Evolutionary conservation across 2,329 filamentous ascomycete genomes (phyloP).

Genomic region (Blastomyces gilchristii): DNA sequence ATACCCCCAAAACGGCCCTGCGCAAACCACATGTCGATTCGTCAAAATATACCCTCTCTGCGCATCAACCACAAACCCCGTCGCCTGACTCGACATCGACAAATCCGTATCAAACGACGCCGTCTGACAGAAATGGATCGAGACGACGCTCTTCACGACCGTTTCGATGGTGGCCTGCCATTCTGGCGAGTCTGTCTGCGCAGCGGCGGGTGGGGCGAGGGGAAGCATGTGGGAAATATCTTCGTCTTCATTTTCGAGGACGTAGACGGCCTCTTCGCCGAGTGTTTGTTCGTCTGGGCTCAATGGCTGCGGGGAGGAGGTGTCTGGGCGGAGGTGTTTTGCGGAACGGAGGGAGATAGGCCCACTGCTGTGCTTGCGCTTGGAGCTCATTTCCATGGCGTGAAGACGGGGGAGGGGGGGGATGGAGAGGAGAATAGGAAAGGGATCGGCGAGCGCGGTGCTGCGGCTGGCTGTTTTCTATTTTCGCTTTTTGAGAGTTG

Average conservation of each 20-base stretch:
- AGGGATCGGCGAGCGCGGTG: not conserved
- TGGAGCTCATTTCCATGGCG: slow-evolving; percentile 43
- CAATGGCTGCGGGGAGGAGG: slow-evolving; percentile 22
- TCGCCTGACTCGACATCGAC: slow-evolving; percentile 88
- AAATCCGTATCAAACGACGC: slow-evolving; percentile 97
- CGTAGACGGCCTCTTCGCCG: slow-evolving; percentile 35
- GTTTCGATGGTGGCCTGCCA: slow-evolving; percentile 95
- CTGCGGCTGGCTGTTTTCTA: slow-evolving; percentile 1
- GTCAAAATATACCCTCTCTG: slow-evolving; percentile 82
- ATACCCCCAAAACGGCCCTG: slow-evolving; percentile 96
- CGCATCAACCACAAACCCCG: slow-evolving; percentile 93
- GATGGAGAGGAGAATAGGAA: slow-evolving; percentile 7
- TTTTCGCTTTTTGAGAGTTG: not conserved
- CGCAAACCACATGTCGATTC: slow-evolving; percentile 85
- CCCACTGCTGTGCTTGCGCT: slow-evolving; percentile 45
- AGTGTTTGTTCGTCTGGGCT: slow-evolving; percentile 32
- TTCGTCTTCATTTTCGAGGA: slow-evolving; percentile 33
- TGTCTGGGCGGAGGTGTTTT: slow-evolving; percentile 46
- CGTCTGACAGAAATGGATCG: slow-evolving; percentile 98
- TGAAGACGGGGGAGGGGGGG: no score
- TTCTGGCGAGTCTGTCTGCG: slow-evolving; percentile 55
- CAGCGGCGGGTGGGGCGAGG: slow-evolving; percentile 4
- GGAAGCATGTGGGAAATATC: slow-evolving; percentile 30
- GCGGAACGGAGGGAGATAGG: slow-evolving; percentile 42
- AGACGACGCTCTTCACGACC: slow-evolving; percentile 90